These are phyloP conservation scores for Filobasidium uniguttulatum DNA, from an alignment of 1,284 basidiomycete genomes.

Conservation along the genomic window DNA sequence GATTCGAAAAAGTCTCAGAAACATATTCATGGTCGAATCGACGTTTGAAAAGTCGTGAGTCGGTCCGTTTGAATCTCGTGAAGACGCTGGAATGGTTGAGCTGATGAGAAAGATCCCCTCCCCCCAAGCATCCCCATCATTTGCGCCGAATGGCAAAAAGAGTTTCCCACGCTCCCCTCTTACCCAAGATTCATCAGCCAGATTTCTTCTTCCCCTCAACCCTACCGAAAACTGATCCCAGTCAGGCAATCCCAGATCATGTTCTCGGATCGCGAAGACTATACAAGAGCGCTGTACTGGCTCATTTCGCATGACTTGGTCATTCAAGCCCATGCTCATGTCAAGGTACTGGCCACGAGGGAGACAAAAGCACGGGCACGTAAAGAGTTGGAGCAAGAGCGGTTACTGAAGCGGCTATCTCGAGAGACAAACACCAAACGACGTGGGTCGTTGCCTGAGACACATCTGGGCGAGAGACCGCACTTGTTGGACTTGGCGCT, in stretches of 20 bases:
- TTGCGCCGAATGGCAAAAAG: slow-evolving; percentile 5
- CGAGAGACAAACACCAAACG: neutral
- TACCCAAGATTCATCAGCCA: slow-evolving; percentile 59
- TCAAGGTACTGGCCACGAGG: slow-evolving; percentile 66
- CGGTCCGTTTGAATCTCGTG: slow-evolving; percentile 18
- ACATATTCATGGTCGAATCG: slow-evolving; percentile 60
- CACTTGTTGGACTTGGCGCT: too few relatives aligned
- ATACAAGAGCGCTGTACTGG: slow-evolving; percentile 79
- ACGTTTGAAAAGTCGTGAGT: slow-evolving; percentile 55
- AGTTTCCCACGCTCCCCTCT: slow-evolving; percentile 54
- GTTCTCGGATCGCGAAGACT: slow-evolving; percentile 44
- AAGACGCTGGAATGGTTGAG: neutral
- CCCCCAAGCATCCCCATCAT: slow-evolving; percentile 6
- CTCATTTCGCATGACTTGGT: slow-evolving; percentile 75
- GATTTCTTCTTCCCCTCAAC: slow-evolving; percentile 52
- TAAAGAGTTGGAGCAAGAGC: slow-evolving; percentile 10
- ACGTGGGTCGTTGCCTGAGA: slow-evolving; percentile 2
- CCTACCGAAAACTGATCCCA: slow-evolving; percentile 43
- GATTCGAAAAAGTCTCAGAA: slow-evolving; percentile 66
- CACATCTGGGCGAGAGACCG: neutral
- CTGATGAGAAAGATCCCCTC: neutral
- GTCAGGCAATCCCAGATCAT: slow-evolving; percentile 12
- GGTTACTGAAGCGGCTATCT: neutral
- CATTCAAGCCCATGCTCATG: slow-evolving; percentile 68
- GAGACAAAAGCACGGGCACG: slow-evolving; percentile 52